Base-by-base conservation (phyloP, 2,329 filamentous ascomycete species). In the Zarea fungicola region DNA sequence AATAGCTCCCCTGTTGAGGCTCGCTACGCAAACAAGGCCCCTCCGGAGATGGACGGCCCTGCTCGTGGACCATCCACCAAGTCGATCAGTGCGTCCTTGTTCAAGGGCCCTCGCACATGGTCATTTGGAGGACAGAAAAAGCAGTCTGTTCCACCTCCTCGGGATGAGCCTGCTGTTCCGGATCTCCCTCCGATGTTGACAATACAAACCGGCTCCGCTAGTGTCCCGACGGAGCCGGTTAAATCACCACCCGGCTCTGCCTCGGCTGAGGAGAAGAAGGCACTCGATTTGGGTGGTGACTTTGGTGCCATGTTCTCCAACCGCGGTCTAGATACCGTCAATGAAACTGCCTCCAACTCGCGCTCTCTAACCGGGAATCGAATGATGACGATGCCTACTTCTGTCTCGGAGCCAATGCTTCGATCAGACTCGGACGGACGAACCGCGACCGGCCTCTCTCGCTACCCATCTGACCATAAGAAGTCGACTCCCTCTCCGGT, bases 91-190 rank as follows among this genome's bases (percentile, higher is more conserved):
- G 66, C 65, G 42, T 71, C 74, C 28, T 80, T 82, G 46, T 62
- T 83, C 42, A 78, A 75, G 53, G 78, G 78, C 34, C 74, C 75
- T 9, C 73, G 78, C 42, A 81, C 79, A 1, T 81, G 81, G 56
- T 81, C 79, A 3, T 82, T 83, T 59, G 78, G 78, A 21, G 72
- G 71, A 28, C 71, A 71, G 53, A 81, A 79, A 60, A 81, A 80
- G 58, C 62, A 69, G 40, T 59, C 53, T 26, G 54, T 60, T 26
- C 60, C 61, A 14, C 57, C 59, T 13, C 59, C 62, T 21, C 60
- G 58, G 28, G 60, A 64, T 18, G 57, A 62, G 19, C 56, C 56
- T 7, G 40, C 48, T 6, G 50, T 63, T 26, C 59, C 66, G 29
- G 67, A 69, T 23, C 53, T 69, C 34, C 67, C 67, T 2, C 70